Conservation (phyloP, 192 early-diverging fungal genomes). For the Paraglomus brasilianum region DNA sequence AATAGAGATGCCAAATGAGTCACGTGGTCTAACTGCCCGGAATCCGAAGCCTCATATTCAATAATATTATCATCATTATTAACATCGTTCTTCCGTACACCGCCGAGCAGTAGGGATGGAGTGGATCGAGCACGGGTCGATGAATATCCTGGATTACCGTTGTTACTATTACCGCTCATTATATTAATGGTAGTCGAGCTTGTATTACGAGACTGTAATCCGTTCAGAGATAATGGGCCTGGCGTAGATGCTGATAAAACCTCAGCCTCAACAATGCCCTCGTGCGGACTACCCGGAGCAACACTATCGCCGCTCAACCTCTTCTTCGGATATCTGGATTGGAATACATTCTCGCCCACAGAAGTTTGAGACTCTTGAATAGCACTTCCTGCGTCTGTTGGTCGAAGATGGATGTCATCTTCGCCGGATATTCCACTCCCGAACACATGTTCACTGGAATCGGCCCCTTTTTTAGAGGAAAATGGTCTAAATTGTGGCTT, state of each 20-base stretch:
- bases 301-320: constrained; percentile 8
- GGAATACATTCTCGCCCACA: background rate
- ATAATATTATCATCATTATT: background rate
- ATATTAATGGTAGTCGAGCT: background rate
- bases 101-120: too few relatives aligned
- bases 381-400: background rate
- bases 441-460: background rate
- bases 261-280: background rate
- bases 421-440: background rate
- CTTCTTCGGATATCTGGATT: background rate
- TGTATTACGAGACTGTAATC: constrained; percentile 20
- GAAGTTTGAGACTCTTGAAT: constrained; percentile 9
- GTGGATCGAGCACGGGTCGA: too few relatives aligned
- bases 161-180: too few relatives aligned
- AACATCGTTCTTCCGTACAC: background rate
- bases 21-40: background rate
- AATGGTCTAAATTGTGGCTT: constrained; percentile 8
- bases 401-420: background rate
- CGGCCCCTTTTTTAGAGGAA: background rate
- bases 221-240: constrained; percentile 3
- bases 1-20: too few relatives aligned
- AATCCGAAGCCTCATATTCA: constrained; percentile 9
- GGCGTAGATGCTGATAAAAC: constrained; percentile 13
- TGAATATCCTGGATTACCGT: too few relatives aligned
- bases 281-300: too few relatives aligned